Evolutionary conservation across 2,329 filamentous ascomycete genomes (phyloP).

Genomic region (Penicillium concentricum): DNA sequence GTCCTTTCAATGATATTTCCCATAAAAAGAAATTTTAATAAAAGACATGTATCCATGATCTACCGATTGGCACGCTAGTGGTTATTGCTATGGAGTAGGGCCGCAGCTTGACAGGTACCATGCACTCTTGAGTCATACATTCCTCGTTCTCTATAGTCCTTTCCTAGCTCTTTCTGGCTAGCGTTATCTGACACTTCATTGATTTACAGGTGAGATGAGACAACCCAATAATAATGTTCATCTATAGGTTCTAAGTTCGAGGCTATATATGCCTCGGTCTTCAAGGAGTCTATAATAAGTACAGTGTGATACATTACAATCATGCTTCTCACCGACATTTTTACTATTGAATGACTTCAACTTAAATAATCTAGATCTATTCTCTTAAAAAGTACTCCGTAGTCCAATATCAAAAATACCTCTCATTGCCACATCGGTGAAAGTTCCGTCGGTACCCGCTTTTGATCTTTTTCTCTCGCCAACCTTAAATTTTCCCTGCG

Average conservation of each 20-base stretch:
- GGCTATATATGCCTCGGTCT: neutral
- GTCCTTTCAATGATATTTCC: neutral
- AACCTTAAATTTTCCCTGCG: constrained; percentile 23
- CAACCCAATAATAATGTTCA: neutral
- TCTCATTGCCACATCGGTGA: constrained; percentile 16
- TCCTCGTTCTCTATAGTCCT: neutral
- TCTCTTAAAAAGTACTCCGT: neutral
- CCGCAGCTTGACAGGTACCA: neutral
- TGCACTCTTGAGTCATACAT: neutral
- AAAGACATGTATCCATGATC: neutral
- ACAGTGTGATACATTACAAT: neutral
- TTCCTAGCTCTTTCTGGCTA: neutral
- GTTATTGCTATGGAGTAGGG: neutral
- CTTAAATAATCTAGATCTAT: neutral
- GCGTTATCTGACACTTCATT: neutral
- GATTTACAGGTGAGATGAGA: neutral
- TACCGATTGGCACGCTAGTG: neutral
- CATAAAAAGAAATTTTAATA: neutral
- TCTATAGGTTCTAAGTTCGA: neutral
- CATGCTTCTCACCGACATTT: neutral
- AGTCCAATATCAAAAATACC: neutral
- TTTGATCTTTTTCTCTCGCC: constrained; percentile 20
- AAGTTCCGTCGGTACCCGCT: constrained; percentile 27
- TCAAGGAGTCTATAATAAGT: neutral
- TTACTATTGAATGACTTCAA: neutral